These are phyloP conservation scores for Scheffersomyces stipitis DNA, from an alignment of 805 yeast species.

Conservation along the genomic window DNA sequence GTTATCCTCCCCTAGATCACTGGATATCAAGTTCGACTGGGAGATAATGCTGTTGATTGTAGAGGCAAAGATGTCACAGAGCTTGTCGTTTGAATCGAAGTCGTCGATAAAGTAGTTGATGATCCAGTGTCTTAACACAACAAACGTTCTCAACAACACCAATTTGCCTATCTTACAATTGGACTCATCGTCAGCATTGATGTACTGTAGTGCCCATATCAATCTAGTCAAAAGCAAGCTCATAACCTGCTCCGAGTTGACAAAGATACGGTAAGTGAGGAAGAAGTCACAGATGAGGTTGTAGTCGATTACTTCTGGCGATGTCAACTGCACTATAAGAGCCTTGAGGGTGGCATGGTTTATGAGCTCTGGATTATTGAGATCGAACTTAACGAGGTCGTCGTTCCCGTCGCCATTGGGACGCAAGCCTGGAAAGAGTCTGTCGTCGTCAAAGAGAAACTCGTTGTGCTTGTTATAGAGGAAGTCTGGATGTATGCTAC, in stretches of 20 bases:
- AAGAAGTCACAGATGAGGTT: conserved; percentile 81
- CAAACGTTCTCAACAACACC: conserved; percentile 79
- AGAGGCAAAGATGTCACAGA: conserved; percentile 48
- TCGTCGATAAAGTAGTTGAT: conserved; percentile 86
- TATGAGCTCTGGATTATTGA: conserved; percentile 28
- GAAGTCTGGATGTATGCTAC: conserved; percentile 20
- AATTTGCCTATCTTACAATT: conserved; percentile 54
- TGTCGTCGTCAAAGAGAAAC: conserved; percentile 35
- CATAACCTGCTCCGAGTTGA: conserved; percentile 57
- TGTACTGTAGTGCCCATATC: conserved; percentile 64
- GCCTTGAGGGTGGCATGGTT: conserved; percentile 43
- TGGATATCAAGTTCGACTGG: conserved; percentile 28
- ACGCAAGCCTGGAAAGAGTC: conserved; percentile 32
- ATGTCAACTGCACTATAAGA: conserved; percentile 60
- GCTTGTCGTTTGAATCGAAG: conserved; percentile 37
- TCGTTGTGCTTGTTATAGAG: conserved; percentile 37
- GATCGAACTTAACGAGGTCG: conserved; percentile 35
- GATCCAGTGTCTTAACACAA: conserved; percentile 85
- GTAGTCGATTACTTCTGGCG: conserved; percentile 76
- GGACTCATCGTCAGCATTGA: conserved; percentile 25
- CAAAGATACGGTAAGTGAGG: conserved; percentile 73
- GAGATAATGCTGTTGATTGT: conserved; percentile 41
- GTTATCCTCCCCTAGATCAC: conserved; percentile 3
- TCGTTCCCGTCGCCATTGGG: conserved; percentile 14
- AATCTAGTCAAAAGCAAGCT: conserved; percentile 63